phyloP scores from a whole-genome alignment of 2,329 filamentous ascomycete species.

The Fusarium oligoseptatum region DNA sequence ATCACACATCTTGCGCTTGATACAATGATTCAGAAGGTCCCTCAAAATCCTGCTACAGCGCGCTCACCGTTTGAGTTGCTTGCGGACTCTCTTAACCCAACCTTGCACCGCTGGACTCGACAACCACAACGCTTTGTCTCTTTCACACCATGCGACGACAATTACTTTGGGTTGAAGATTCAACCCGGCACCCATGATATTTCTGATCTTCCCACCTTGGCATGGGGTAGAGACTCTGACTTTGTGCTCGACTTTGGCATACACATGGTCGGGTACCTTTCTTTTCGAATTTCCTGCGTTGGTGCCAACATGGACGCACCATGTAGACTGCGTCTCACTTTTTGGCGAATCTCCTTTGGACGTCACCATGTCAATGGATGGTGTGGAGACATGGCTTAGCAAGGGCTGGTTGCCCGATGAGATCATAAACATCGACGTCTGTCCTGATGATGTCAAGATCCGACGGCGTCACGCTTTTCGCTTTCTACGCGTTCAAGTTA shows the following conservation, averaged over 20 bases:
- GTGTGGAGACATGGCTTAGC: slow-evolving; percentile 54
- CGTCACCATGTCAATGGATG: slow-evolving; percentile 51
- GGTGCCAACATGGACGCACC: slow-evolving; percentile 51
- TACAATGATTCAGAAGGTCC: neutral
- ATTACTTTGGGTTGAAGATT: neutral
- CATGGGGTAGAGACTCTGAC: neutral
- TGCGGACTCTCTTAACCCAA: neutral
- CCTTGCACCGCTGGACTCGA: neutral
- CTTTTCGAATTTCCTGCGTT: neutral
- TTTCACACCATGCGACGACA: neutral
- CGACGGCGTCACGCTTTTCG: neutral
- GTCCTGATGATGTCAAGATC: slow-evolving; percentile 19
- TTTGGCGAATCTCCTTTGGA: slow-evolving; percentile 55
- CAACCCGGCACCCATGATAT: neutral
- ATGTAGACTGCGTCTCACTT: slow-evolving; percentile 50
- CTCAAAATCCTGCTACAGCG: neutral
- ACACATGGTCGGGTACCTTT: neutral
- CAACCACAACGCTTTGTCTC: neutral
- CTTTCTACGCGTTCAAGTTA: neutral
- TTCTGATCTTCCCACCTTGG: neutral
- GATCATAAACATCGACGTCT: slow-evolving; percentile 13
- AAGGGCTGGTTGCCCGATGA: slow-evolving; percentile 55
- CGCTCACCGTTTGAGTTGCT: neutral
- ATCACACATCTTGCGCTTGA: neutral
- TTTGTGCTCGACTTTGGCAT: slow-evolving; percentile 1